Conservation (phyloP, 345 rosid species). For the Arabidopsis suecica region DNA sequence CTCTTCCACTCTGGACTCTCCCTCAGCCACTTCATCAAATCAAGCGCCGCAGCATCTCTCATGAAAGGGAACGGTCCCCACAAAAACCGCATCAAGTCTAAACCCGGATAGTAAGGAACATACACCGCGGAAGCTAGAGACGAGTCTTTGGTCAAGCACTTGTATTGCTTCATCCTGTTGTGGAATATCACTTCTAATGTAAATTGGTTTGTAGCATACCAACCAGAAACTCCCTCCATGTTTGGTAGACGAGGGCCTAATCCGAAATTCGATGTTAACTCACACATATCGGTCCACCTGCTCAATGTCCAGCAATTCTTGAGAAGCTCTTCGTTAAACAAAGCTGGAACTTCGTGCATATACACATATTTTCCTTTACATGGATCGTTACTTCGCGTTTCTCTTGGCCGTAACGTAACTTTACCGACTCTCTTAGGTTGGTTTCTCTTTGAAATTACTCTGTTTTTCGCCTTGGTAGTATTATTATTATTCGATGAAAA, state of each 20-base stretch:
- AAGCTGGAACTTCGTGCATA: slow-evolving; percentile 59
- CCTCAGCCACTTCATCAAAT: slow-evolving; percentile 65
- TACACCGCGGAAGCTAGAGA: slow-evolving; percentile 72
- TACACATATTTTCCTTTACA: slow-evolving; percentile 63
- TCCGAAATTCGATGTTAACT: slow-evolving; percentile 56
- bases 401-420: slow-evolving; percentile 33
- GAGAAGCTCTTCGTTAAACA: slow-evolving; percentile 72
- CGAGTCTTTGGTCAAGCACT: slow-evolving; percentile 70
- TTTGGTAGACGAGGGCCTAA: slow-evolving; percentile 60
- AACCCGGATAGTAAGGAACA: slow-evolving; percentile 77
- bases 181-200: slow-evolving; percentile 79
- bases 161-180: slow-evolving; percentile 78
- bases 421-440: slow-evolving; percentile 6
- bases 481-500: not conserved
- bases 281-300: slow-evolving; percentile 70
- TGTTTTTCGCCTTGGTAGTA: not conserved
- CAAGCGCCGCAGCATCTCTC: slow-evolving; percentile 64
- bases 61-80: slow-evolving; percentile 57
- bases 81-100: slow-evolving; percentile 70
- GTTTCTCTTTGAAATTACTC: slow-evolving; percentile 7
- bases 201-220: slow-evolving; percentile 81
- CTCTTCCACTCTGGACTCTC: slow-evolving; percentile 69
- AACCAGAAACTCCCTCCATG: slow-evolving; percentile 56
- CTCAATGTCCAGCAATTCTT: slow-evolving; percentile 63
- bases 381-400: slow-evolving; percentile 37